A percentile compares a stretch with the other conserved stretches of the same genome.
These are phyloP conservation scores for Striga asiatica DNA, from an alignment of 257 asterid species.

Conservation along the genomic window DNA sequence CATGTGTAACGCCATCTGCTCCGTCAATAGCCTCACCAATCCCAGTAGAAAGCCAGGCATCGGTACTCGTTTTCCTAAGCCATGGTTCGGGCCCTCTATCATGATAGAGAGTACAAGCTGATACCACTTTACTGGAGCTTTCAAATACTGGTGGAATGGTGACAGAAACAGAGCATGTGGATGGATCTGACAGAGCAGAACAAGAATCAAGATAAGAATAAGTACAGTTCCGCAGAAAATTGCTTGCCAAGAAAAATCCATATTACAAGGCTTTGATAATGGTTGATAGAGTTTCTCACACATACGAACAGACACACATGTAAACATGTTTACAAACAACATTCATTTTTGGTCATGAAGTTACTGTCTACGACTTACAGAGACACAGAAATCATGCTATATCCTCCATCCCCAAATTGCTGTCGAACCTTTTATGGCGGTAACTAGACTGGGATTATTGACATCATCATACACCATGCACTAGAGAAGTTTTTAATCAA, in stretches of 20 bases:
- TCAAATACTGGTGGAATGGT: conserved; percentile 55
- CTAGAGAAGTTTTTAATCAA: no score
- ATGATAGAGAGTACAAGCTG: conserved; percentile 88
- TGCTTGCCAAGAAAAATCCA: conserved; percentile 8
- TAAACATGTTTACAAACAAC: no score
- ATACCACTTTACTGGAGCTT: conserved; percentile 45
- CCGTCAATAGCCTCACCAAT: conserved; percentile 82
- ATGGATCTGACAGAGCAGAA: conserved; percentile 51
- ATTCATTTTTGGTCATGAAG: no score
- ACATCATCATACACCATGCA: no score
- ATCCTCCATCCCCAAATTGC: no score
- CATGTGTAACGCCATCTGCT: conserved; percentile 70
- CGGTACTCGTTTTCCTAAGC: conserved; percentile 94
- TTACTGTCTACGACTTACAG: no score
- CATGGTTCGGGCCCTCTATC: conserved; percentile 92
- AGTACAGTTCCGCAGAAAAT: not conserved
- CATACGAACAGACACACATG: no score
- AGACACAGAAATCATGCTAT: no score
- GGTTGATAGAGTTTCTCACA: not conserved
- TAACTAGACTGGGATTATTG: no score
- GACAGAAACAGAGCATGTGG: conserved; percentile 70
- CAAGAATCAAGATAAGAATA: conserved; percentile 12
- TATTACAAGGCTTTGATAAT: not conserved
- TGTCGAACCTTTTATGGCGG: no score
- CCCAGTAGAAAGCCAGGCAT: conserved; percentile 99